Percentiles rank a stretch among this genome's conserved stretches.
phyloP scores from a whole-genome alignment of 2,329 filamentous ascomycete species.

The Pezicula neosporulosa region DNA sequence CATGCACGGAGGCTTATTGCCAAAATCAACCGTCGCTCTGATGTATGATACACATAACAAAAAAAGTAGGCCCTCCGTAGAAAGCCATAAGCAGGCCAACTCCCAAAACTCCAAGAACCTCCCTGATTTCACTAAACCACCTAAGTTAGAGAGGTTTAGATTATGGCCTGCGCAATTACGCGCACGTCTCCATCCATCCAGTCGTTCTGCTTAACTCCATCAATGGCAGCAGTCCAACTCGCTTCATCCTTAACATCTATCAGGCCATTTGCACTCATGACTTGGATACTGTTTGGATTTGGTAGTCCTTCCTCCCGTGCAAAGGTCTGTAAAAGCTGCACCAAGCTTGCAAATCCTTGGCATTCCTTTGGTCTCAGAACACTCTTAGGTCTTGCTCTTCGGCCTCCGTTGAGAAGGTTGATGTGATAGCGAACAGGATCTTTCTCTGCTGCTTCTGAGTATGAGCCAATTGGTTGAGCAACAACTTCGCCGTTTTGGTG shows the following conservation, averaged over 20 bases:
- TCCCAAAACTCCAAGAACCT: too few relatives aligned
- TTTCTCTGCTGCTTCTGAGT: neutral
- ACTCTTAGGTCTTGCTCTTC: conserved; percentile 15
- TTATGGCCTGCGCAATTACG: conserved; percentile 14
- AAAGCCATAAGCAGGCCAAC: too few relatives aligned
- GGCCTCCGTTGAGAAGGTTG: conserved; percentile 20
- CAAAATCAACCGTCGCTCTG: too few relatives aligned
- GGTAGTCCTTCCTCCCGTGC: conserved; percentile 11
- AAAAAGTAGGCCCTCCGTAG: too few relatives aligned
- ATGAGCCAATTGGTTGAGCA: neutral
- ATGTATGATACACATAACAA: too few relatives aligned
- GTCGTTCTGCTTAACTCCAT: conserved; percentile 15
- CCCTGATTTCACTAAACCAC: too few relatives aligned
- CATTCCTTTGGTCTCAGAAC: conserved; percentile 15
- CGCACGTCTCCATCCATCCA: conserved; percentile 29
- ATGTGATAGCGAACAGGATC: conserved; percentile 16
- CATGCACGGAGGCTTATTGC: too few relatives aligned
- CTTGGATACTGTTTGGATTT: conserved; percentile 14
- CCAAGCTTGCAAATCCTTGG: conserved; percentile 20
- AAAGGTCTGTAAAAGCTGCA: conserved; percentile 17
- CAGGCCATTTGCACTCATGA: conserved; percentile 18
- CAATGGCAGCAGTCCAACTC: conserved; percentile 16
- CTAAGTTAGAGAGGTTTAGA: too few relatives aligned
- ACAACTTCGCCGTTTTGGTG: neutral
- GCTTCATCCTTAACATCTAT: conserved; percentile 19